phyloP scores from a whole-genome alignment of 139 green algal species.

The Chlamydomonas sphaeroides region DNA sequence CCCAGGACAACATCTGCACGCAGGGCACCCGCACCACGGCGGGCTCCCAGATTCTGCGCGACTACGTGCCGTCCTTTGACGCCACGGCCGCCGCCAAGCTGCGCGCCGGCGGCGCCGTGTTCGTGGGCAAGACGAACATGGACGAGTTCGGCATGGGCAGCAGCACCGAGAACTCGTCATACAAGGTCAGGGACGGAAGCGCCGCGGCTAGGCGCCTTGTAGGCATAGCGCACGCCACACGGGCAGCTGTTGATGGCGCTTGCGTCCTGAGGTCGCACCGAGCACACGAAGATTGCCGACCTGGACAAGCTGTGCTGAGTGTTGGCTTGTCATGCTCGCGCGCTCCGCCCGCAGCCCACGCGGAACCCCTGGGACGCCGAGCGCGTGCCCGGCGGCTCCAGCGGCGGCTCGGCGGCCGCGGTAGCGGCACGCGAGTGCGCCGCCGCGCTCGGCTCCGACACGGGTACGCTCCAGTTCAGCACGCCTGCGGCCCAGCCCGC shows the following conservation, averaged over 20 bases:
- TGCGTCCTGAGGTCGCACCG: no score
- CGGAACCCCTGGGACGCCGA: conserved; percentile 84
- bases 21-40: conserved; percentile 86
- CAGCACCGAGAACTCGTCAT: conserved; percentile 91
- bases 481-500: no score
- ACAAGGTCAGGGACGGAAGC: no score
- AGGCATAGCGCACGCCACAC: no score
- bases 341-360: conserved; percentile 62
- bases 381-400: conserved; percentile 93
- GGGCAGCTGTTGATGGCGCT: no score
- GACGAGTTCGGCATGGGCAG: conserved; percentile 99
- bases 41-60: conserved; percentile 79
- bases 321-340: no score
- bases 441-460: conserved; percentile 91
- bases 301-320: no score
- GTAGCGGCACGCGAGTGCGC: conserved; percentile 84
- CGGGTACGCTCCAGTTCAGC: no score
- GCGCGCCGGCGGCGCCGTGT: conserved; percentile 78
- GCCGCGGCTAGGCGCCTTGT: no score
- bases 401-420: conserved; percentile 93
- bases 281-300: no score
- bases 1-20: conserved; percentile 96
- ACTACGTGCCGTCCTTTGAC: conserved; percentile 79
- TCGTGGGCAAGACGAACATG: conserved; percentile 98
- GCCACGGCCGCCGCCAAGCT: conserved; percentile 81